These are phyloP conservation scores for Cladosporium austrohemisphaericum DNA, from an alignment of 2,329 filamentous ascomycete species.

Conservation along the genomic window DNA sequence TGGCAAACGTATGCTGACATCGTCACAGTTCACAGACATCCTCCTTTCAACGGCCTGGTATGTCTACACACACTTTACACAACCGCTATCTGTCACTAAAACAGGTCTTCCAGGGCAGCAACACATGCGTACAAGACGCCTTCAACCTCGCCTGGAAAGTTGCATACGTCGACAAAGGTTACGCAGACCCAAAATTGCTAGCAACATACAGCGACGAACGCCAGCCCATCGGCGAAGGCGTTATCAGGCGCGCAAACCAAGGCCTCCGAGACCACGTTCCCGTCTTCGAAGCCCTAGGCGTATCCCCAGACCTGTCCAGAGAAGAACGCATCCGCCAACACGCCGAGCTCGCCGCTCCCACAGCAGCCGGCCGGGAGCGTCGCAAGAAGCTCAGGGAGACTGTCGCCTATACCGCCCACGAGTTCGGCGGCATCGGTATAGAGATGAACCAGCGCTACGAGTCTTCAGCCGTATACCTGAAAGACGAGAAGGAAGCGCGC, in stretches of 20 bases:
- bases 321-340: constrained; percentile 29
- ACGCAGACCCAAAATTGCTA: constrained; percentile 28
- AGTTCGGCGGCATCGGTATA: constrained; percentile 54
- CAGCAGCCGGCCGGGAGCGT: constrained; percentile 33
- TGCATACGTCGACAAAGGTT: constrained; percentile 30
- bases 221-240: constrained; percentile 43
- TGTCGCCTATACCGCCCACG: constrained; percentile 30
- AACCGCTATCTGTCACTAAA: no score
- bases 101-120: constrained; percentile 56
- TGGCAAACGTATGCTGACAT: no score
- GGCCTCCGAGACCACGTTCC: constrained; percentile 50
- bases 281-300: constrained; percentile 32
- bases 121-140: constrained; percentile 48
- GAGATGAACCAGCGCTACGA: constrained; percentile 59
- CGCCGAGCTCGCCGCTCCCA: constrained; percentile 28
- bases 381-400: constrained; percentile 34
- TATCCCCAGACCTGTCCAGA: constrained; percentile 17
- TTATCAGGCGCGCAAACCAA: constrained; percentile 56
- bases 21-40: constrained; percentile 58
- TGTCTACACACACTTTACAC: no score
- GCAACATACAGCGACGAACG: constrained; percentile 33
- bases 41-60: constrained; percentile 55
- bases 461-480: constrained; percentile 36
- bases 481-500: constrained; percentile 27
- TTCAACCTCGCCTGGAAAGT: constrained; percentile 40